These are phyloP conservation scores for Begonia peltatifolia DNA, from an alignment of 306 rosid species.

Conservation along the genomic window DNA sequence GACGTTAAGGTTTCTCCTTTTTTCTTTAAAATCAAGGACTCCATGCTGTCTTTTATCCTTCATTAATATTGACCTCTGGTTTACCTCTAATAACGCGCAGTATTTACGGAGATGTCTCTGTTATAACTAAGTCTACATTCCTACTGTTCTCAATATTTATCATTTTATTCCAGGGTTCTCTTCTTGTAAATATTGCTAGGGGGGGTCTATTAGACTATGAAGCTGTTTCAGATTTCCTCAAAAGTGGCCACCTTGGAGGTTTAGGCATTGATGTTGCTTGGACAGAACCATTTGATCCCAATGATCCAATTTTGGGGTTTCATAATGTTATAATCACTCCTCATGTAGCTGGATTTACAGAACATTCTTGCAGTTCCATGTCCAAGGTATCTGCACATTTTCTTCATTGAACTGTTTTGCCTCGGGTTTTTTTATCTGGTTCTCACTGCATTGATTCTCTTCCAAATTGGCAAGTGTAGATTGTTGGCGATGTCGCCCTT, in stretches of 20 bases:
- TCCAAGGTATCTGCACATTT: constrained; percentile 38
- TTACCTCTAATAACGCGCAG: no score
- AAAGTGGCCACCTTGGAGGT: constrained; percentile 71
- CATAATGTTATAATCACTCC: constrained; percentile 70
- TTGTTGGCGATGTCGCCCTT: constrained; percentile 67
- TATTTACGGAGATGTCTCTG: no score
- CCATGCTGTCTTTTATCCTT: no score
- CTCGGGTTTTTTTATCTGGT: no score
- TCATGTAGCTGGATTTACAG: constrained; percentile 85
- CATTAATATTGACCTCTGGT: no score
- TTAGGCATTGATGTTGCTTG: constrained; percentile 85
- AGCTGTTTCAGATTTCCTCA: constrained; percentile 37
- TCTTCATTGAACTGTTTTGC: no score
- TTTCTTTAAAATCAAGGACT: no score
- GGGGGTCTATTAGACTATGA: constrained; percentile 27
- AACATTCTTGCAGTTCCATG: constrained; percentile 64
- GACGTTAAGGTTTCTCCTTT: no score
- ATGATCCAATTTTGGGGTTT: constrained; percentile 52
- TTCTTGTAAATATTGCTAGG: no score
- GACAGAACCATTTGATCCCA: constrained; percentile 77
- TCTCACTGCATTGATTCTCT: not conserved
- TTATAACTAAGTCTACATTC: no score
- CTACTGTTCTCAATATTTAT: constrained; percentile 5
- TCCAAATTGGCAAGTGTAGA: constrained; percentile 18
- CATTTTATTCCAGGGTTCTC: no score